phyloP scores from a whole-genome alignment of 805 yeast species.

The Kodamaea kakaduensis region DNA sequence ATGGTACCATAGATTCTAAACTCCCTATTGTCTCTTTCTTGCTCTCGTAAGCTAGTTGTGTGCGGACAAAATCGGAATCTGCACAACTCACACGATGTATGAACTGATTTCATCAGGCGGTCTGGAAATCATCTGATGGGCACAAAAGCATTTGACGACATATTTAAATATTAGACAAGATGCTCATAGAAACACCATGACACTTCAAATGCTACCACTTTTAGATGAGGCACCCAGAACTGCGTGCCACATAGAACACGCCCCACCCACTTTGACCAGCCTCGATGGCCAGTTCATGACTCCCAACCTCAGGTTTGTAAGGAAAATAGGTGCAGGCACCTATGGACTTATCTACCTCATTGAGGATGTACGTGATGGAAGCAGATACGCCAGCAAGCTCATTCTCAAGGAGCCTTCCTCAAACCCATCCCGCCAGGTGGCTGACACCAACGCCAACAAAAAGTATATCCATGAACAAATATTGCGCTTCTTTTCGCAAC shows the following conservation, averaged over 20 bases:
- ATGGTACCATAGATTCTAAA: too few relatives aligned
- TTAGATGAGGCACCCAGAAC: background rate
- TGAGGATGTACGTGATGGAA: constrained; percentile 46
- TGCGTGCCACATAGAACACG: constrained; percentile 1
- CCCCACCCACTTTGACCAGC: constrained; percentile 6
- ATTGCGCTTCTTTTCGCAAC: constrained; percentile 17
- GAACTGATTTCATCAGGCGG: constrained; percentile 4
- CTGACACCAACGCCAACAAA: constrained; percentile 28
- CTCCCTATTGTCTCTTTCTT: too few relatives aligned
- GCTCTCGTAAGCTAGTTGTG: too few relatives aligned
- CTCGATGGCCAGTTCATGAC: constrained; percentile 25
- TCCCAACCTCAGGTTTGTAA: constrained; percentile 38
- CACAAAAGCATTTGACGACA: constrained; percentile 1
- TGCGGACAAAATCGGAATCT: constrained; percentile 2
- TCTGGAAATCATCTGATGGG: constrained; percentile 1
- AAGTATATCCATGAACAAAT: constrained; percentile 26
- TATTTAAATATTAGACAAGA: too few relatives aligned
- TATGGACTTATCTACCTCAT: constrained; percentile 78
- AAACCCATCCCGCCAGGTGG: constrained; percentile 21
- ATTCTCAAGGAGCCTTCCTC: constrained; percentile 47
- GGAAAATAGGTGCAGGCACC: constrained; percentile 77
- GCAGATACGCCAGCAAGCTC: constrained; percentile 67
- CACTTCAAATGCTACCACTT: constrained; percentile 6
- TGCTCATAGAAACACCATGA: constrained; percentile 1
- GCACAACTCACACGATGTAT: constrained; percentile 3